Conservation (phyloP, 331 rosid species). For the Dryas integrifolia region DNA sequence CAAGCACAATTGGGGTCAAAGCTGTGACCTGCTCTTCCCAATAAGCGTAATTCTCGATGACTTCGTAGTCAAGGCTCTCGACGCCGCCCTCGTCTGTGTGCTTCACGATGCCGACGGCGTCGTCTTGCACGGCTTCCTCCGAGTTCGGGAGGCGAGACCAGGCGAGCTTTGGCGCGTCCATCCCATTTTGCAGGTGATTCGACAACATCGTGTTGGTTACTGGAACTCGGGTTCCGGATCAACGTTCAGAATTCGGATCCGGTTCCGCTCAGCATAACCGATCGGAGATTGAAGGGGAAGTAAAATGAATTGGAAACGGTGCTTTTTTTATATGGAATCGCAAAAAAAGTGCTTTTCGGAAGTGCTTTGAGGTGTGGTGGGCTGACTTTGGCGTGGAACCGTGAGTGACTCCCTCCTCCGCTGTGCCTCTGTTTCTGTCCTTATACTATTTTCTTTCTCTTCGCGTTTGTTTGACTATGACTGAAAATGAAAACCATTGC, state of each 20-base stretch:
- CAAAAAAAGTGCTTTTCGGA: not conserved
- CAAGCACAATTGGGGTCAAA: constrained; percentile 9
- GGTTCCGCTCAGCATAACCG: constrained; percentile 16
- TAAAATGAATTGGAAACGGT: not conserved
- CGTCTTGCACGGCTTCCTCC: constrained; percentile 44
- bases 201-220: constrained; percentile 46
- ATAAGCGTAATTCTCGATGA: constrained; percentile 86
- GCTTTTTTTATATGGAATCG: not conserved
- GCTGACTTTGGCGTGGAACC: constrained; percentile 24
- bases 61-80: constrained; percentile 97
- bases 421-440: constrained; percentile 25
- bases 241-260: not conserved
- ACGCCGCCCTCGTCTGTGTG: constrained; percentile 54
- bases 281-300: not conserved
- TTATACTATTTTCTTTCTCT: not conserved
- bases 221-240: constrained; percentile 8
- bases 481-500: not conserved
- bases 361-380: constrained; percentile 1
- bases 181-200: constrained; percentile 78
- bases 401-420: not conserved
- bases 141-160: constrained; percentile 87
- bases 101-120: constrained; percentile 43
- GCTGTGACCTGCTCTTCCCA: constrained; percentile 78
- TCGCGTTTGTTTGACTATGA: not conserved
- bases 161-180: constrained; percentile 65